Conservation (phyloP, 441 rosid genomes). For the Pelargonium myrrhifolium region DNA sequence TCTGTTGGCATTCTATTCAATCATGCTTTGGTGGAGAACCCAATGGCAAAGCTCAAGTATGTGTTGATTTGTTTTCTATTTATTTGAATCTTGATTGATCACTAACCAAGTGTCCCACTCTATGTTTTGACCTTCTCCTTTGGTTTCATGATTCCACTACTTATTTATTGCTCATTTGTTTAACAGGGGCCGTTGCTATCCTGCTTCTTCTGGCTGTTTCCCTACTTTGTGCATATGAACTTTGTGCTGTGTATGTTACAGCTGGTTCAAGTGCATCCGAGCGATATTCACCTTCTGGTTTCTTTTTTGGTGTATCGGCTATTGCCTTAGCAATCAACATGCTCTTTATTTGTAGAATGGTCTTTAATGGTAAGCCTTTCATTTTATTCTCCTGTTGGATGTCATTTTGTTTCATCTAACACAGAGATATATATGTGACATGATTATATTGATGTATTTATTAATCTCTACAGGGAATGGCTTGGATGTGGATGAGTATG, state of each 20-base stretch:
- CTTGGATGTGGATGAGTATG: conserved; percentile 98
- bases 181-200: conserved; percentile 90
- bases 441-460: conserved; percentile 18
- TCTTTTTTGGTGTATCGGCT: conserved; percentile 98
- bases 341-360: conserved; percentile 98
- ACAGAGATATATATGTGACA: conserved; percentile 16
- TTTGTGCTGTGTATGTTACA: conserved; percentile 95
- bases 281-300: conserved; percentile 94
- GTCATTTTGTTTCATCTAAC: conserved; percentile 16
- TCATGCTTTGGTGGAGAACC: conserved; percentile 99
- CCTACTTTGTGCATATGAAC: conserved; percentile 92
- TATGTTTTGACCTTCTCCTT: conserved; percentile 8
- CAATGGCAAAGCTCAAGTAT: conserved; percentile 99
- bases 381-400: conserved; percentile 12
- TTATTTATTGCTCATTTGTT: conserved; percentile 7
- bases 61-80: conserved; percentile 19
- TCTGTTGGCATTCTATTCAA: conserved; percentile 89
- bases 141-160: not conserved
- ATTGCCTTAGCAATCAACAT: conserved; percentile 95
- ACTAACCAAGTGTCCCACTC: conserved; percentile 1
- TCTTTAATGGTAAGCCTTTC: conserved; percentile 79
- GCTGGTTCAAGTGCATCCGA: conserved; percentile 86
- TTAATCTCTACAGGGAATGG: conserved; percentile 68
- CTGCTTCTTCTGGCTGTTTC: conserved; percentile 97
- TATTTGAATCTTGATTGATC: not conserved